These are phyloP conservation scores for Aspergillus japonicus DNA, from an alignment of 2,329 filamentous ascomycete species.

Conservation along the genomic window DNA sequence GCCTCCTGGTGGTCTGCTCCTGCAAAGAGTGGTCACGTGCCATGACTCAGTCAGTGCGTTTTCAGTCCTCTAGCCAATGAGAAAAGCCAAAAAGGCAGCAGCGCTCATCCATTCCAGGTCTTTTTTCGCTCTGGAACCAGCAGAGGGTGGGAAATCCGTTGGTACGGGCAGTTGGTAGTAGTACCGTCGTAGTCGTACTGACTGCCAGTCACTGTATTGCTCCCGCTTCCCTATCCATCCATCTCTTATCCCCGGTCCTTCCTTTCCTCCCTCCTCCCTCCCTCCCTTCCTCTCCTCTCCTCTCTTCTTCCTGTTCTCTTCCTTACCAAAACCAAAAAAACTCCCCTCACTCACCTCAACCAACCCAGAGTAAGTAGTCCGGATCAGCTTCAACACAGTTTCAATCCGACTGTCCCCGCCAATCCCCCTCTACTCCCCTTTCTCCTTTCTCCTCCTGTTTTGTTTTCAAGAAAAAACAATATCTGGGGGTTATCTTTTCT, in stretches of 20 bases:
- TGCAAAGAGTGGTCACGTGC: slow-evolving; percentile 5
- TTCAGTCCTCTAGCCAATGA: neutral
- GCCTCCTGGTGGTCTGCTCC: neutral
- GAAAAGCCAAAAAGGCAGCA: neutral
- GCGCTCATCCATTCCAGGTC: neutral
- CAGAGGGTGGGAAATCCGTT: neutral
- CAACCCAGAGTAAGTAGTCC: neutral
- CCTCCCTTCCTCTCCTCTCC: slow-evolving; percentile 15
- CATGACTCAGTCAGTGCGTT: neutral
- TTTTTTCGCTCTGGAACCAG: neutral
- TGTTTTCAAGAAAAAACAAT: neutral
- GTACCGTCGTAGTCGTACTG: neutral
- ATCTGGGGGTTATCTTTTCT: slow-evolving; percentile 7
- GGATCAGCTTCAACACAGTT: neutral
- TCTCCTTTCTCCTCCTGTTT: slow-evolving; percentile 25
- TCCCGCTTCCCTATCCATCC: slow-evolving; percentile 14
- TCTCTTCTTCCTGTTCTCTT: slow-evolving; percentile 18
- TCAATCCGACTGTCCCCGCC: neutral
- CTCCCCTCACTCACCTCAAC: neutral
- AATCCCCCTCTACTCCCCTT: slow-evolving; percentile 10
- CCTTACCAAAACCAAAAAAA: slow-evolving; percentile 8
- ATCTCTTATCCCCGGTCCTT: slow-evolving; percentile 13
- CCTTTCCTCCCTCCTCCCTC: slow-evolving; percentile 12
- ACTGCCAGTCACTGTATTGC: neutral
- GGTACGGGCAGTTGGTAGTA: slow-evolving; percentile 8